Base-by-base conservation (phyloP, 2,329 filamentous ascomycete genomes). In the Cytospora paraplurivora region DNA sequence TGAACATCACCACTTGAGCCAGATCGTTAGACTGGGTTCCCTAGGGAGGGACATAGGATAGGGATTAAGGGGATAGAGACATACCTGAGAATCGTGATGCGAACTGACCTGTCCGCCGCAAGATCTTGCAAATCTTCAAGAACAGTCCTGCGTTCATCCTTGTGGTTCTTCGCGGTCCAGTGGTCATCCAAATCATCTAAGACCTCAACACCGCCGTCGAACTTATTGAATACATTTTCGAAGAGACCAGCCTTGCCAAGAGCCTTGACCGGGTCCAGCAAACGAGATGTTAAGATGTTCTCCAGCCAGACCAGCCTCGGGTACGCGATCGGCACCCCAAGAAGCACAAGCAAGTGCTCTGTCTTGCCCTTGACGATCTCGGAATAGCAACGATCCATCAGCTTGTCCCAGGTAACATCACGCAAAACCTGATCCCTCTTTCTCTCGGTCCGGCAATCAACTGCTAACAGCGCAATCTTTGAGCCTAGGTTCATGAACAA, bases 81-180 rank as follows among this genome's bases (percentile, higher is more conserved):
- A 59, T 72, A 87, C 85, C 85, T 92, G 58, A 99, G 83, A 66
- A 99, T 92, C 0, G 94, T 98, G 58, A 99, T 82, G 51, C 95
- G 89, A 57, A 97, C 85, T 15, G 92, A 97, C 74, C 96, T 96
- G 74, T 95, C 92, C 27, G 92, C 92, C 10, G 96, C 93, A 64
- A 99, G 82, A 71, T 97, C 92, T 76, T 99, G 96, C 33, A 99
- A 80, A 71, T 97, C 93, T 73, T 95, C 90, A 49, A 99, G 86
- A 67, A 98, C 82, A 75, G 91, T 89, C 67, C 88, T 91, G 57
- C 95, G 87, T 76, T 99, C 95, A 33, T 87, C 83, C 74, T 98
- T 99, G 79, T 98, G 93, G 72, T 93, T 91, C 73, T 92, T 96
- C 44, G 94, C 92, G 0, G 94, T 97, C 95, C 95, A 99, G 73